Evolutionary conservation across 768 basidiomycete species (phyloP).

Genomic region (Hemileccinum impolitum): DNA sequence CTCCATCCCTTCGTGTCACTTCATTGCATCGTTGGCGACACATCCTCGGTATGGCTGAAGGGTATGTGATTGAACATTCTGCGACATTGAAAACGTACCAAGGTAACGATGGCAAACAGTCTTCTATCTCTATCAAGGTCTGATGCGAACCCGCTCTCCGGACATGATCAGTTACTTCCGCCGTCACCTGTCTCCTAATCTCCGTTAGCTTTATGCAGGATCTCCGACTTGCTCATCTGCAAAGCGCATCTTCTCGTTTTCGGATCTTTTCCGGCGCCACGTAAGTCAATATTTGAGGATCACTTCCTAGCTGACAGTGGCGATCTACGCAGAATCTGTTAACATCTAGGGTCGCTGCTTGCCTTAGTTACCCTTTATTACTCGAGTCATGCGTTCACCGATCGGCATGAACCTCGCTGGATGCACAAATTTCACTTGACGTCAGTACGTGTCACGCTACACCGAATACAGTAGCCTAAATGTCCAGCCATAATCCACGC

Average conservation of each 20-base stretch:
- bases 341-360: not conserved
- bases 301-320: not conserved
- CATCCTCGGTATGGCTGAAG: too few relatives aligned
- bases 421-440: too few relatives aligned
- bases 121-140: not conserved
- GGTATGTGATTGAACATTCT: not conserved
- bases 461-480: too few relatives aligned
- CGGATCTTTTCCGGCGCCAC: not conserved
- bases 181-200: not conserved
- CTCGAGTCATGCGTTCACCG: not conserved
- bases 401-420: not conserved
- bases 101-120: not conserved
- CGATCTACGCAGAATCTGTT: not conserved
- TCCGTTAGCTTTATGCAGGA: not conserved
- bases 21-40: too few relatives aligned
- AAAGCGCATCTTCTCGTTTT: not conserved
- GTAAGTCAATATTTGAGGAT: not conserved
- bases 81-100: not conserved
- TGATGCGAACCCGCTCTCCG: not conserved
- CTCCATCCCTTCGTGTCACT: too few relatives aligned
- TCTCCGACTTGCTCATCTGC: not conserved
- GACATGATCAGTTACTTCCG: not conserved
- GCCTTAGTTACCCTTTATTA: not conserved
- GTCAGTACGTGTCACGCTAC: too few relatives aligned
- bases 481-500: not conserved